Conservation (phyloP, 2,329 filamentous ascomycete genomes). For the Annulohypoxylon truncatum region DNA sequence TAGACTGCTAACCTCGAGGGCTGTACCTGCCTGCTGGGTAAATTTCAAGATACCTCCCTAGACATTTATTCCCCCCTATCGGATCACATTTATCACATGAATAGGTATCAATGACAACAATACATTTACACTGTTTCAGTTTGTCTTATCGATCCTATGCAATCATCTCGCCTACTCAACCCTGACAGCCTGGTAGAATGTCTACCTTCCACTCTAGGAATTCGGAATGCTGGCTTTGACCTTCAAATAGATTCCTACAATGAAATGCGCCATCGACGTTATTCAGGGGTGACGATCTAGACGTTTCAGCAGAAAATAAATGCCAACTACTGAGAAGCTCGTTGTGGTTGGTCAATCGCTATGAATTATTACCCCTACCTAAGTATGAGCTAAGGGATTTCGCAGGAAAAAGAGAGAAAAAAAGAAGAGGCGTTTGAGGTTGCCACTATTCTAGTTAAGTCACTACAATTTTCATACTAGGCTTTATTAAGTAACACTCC, state of each 20-base stretch:
- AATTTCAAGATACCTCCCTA: slow-evolving; percentile 5
- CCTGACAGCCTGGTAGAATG: neutral
- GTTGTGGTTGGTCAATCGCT: slow-evolving; percentile 33
- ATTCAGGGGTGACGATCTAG: slow-evolving; percentile 32
- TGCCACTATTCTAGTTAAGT: slow-evolving; percentile 13
- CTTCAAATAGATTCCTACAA: slow-evolving; percentile 13
- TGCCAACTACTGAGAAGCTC: slow-evolving; percentile 10
- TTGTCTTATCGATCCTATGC: slow-evolving; percentile 6
- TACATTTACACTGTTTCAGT: slow-evolving; percentile 3
- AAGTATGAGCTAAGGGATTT: slow-evolving; percentile 21
- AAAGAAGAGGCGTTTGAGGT: slow-evolving; percentile 2
- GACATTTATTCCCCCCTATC: neutral
- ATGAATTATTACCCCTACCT: slow-evolving; percentile 6
- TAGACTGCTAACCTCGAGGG: neutral
- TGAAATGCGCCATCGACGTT: slow-evolving; percentile 26
- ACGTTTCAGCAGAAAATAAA: slow-evolving; percentile 35
- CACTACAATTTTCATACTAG: slow-evolving; percentile 6
- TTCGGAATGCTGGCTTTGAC: neutral
- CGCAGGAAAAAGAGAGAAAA: neutral
- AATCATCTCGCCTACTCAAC: neutral
- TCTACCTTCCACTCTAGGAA: slow-evolving; percentile 18
- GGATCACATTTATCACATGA: neutral
- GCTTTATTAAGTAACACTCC: neutral
- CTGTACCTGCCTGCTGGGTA: slow-evolving; percentile 2
- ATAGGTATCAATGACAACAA: neutral